Percentiles rank a stretch among this genome's conserved stretches.
phyloP scores from a whole-genome alignment of 495 filamentous ascomycete species.

The Gamarada debralockiae region DNA sequence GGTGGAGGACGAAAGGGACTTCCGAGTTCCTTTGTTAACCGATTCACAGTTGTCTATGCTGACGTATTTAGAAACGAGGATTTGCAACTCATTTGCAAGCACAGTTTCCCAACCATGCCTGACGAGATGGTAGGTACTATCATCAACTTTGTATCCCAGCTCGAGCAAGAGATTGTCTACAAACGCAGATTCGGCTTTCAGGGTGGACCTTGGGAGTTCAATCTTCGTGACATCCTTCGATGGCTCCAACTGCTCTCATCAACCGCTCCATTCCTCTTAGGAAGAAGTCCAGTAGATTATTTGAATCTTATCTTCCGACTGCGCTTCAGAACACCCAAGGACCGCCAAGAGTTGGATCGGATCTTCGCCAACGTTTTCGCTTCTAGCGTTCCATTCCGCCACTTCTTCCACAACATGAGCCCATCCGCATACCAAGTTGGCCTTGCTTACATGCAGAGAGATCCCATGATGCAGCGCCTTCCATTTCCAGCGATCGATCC shows the following conservation, averaged over 20 bases:
- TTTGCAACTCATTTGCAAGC: slow-evolving; percentile 73
- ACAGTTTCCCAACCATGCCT: slow-evolving; percentile 63
- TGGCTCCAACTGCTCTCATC: slow-evolving; percentile 76
- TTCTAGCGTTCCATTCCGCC: slow-evolving; percentile 28
- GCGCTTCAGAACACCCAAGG: slow-evolving; percentile 70
- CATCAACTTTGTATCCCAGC: slow-evolving; percentile 73
- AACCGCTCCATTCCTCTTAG: slow-evolving; percentile 48
- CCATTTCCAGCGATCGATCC: slow-evolving; percentile 51
- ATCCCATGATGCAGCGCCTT: slow-evolving; percentile 51
- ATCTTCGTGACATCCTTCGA: slow-evolving; percentile 84
- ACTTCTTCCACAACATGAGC: slow-evolving; percentile 60
- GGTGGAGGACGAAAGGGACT: slow-evolving; percentile 94
- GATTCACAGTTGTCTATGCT: slow-evolving; percentile 96
- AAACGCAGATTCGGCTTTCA: slow-evolving; percentile 66
- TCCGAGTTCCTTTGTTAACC: slow-evolving; percentile 93
- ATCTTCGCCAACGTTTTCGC: slow-evolving; percentile 58
- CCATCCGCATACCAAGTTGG: slow-evolving; percentile 72
- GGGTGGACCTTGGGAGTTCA: slow-evolving; percentile 96
- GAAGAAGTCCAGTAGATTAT: slow-evolving; percentile 59
- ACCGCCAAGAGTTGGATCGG: slow-evolving; percentile 57
- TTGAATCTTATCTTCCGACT: slow-evolving; percentile 82
- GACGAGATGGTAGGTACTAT: slow-evolving; percentile 52
- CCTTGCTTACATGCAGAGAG: slow-evolving; percentile 61
- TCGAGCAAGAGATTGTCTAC: slow-evolving; percentile 67
- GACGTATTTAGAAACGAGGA: slow-evolving; percentile 82